Base-by-base conservation (phyloP, 2,329 filamentous ascomycete genomes). In the Geoglossum cookeanum region DNA sequence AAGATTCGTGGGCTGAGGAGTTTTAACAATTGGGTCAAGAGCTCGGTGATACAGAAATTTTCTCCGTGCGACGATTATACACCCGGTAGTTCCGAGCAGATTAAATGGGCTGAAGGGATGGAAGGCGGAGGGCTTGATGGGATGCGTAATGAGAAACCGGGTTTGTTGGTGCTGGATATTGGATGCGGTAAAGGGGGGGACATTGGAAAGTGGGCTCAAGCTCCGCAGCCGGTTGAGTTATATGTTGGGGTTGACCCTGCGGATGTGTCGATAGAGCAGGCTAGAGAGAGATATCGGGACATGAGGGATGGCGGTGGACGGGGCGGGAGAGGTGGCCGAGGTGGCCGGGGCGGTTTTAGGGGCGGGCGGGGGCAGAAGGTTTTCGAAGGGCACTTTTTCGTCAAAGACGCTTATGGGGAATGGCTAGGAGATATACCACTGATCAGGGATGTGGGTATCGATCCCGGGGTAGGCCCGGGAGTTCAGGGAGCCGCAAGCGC, bases 21-120 rank as follows among this genome's bases (percentile, higher is more conserved):
- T 63, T 92, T 95, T 75, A 98, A 98, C 73, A 98, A 98, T 70
- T 98, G 92, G 92, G 80, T 98, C 71, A 98, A 98, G 75, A 95
- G 88, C 67, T 91, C 87, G 55, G 80, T 97, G 63, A 97, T 98
- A 63, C 90, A 97, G 68, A 96, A 95, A 68, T 97, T 96, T 71
- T 88, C 87, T 3, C 85, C 86, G 0, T 82, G 84, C 61, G 85
- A 91, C 68, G 82, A 87, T 60, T 83, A 83, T 62, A 73, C 78
- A 0, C 79, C 83, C 1, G 78, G 78, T 44, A 79, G 69, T 57
- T 66, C 65, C 9, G 56, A 44, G 27, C 17, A 52, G 8, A 47
- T 8, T 30, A 33, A 39, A 57, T 57, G 39, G 39, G 52, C n/a
- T 73, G 69, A 71, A 69, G 68, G 32, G 67, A 71, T 55, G 68